These are phyloP conservation scores for Dendrostoma leiphaemia DNA, from an alignment of 2,329 filamentous ascomycete genomes.

Conservation along the genomic window DNA sequence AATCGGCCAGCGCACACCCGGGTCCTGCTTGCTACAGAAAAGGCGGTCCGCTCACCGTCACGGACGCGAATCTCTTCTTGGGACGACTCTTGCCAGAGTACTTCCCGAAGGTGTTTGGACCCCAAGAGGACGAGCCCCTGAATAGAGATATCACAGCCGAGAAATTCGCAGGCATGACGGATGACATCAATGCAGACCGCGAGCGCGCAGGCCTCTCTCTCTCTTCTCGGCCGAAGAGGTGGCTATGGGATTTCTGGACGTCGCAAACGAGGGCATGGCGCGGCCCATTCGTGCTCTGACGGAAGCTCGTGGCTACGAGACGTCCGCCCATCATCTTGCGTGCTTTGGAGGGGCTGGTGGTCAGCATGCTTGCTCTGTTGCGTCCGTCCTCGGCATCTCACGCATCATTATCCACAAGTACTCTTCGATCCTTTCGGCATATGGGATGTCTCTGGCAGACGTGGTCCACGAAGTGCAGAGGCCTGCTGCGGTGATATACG, in stretches of 20 bases:
- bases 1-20: conserved; percentile 64
- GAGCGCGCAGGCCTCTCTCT: conserved; percentile 20
- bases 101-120: conserved; percentile 68
- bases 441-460: conserved; percentile 40
- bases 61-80: conserved; percentile 64
- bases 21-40: conserved; percentile 69
- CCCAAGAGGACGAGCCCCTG: conserved; percentile 55
- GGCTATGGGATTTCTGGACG: conserved; percentile 69
- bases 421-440: conserved; percentile 40
- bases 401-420: conserved; percentile 41
- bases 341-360: conserved; percentile 61
- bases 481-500: conserved; percentile 27
- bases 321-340: conserved; percentile 39
- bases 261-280: conserved; percentile 72
- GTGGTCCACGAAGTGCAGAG: conserved; percentile 33
- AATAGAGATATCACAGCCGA: conserved; percentile 32
- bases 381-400: conserved; percentile 36
- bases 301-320: conserved; percentile 47
- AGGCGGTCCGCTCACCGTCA: conserved; percentile 63
- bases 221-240: conserved; percentile 25
- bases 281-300: conserved; percentile 62
- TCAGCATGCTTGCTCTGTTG: conserved; percentile 49
- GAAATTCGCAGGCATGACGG: conserved; percentile 34
- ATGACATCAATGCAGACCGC: conserved; percentile 31
- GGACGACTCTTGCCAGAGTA: conserved; percentile 55